These are phyloP conservation scores for Aphanomyces astaci DNA, from an alignment of 352 stramenopile genomes.

Conservation along the genomic window DNA sequence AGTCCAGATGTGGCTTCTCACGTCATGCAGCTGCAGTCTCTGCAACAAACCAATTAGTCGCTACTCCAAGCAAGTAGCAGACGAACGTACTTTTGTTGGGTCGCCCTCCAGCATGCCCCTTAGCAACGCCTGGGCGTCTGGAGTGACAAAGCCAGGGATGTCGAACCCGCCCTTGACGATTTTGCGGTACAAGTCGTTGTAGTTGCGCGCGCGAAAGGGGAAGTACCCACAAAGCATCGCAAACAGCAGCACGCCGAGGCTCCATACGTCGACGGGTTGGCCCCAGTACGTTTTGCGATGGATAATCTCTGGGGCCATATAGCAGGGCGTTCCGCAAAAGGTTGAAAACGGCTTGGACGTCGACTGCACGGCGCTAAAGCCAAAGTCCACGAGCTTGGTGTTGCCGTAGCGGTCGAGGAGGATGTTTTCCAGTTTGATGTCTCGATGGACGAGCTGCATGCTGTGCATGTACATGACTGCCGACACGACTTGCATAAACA, in stretches of 20 bases:
- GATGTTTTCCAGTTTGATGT: conserved; percentile 75
- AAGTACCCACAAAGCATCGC: conserved; percentile 27
- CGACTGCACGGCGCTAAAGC: conserved; percentile 51
- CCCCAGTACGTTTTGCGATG: conserved; percentile 28
- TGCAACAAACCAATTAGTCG: background rate
- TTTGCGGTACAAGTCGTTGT: conserved; percentile 34
- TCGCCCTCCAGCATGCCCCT: conserved; percentile 38
- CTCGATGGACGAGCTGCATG: conserved; percentile 53
- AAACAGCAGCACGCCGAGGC: conserved; percentile 29
- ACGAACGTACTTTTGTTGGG: conserved; percentile 28
- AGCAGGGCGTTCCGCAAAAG: conserved; percentile 28
- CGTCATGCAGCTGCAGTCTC: conserved; percentile 30
- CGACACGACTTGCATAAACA: conserved; percentile 39
- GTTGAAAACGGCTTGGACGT: conserved; percentile 22
- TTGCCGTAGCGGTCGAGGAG: conserved; percentile 36
- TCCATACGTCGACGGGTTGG: conserved; percentile 30
- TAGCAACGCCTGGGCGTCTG: conserved; percentile 37
- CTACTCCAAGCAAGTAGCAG: too few relatives aligned
- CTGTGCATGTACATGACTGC: conserved; percentile 40
- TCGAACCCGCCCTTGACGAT: conserved; percentile 25
- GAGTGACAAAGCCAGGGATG: conserved; percentile 30
- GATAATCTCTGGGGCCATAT: conserved; percentile 30
- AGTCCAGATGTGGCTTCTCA: conserved; percentile 41
- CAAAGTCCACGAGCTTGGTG: conserved; percentile 56
- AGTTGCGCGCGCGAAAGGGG: conserved; percentile 27